Percentiles rank a stretch among this genome's conserved stretches.
Evolutionary conservation across 2,329 filamentous ascomycete genomes (phyloP).

Genomic region (Ceratocystis destructans): DNA sequence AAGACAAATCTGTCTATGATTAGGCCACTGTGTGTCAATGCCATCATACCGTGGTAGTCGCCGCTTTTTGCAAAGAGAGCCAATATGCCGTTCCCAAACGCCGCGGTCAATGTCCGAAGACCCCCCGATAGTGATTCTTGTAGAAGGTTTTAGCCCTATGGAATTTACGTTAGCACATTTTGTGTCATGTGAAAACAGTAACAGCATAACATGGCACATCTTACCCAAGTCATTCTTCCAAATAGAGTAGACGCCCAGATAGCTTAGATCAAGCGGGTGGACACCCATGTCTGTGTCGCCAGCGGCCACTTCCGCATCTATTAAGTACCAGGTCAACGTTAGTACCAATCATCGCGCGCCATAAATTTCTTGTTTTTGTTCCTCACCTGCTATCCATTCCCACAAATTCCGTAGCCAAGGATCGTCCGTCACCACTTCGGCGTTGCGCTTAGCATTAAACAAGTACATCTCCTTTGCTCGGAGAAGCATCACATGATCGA

Average conservation of each 20-base stretch:
- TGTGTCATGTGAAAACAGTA: background rate
- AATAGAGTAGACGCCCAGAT: constrained; percentile 57
- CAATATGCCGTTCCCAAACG: constrained; percentile 49
- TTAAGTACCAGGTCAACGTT: constrained; percentile 8
- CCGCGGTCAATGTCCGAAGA: constrained; percentile 32
- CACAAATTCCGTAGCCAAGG: constrained; percentile 66
- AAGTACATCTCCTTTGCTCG: constrained; percentile 49
- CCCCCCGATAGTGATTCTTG: constrained; percentile 35
- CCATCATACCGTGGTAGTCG: constrained; percentile 51
- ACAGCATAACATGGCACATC: background rate
- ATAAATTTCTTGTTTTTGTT: background rate
- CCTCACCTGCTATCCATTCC: constrained; percentile 56
- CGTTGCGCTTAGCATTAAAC: constrained; percentile 52
- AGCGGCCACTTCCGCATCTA: constrained; percentile 50
- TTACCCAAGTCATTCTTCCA: constrained; percentile 57
- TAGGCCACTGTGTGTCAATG: constrained; percentile 47
- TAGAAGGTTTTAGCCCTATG: constrained; percentile 35
- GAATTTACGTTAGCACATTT: background rate
- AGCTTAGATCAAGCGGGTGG: constrained; percentile 56
- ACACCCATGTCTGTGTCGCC: constrained; percentile 57
- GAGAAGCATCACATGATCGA: constrained; percentile 46
- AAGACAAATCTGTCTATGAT: constrained; percentile 61
- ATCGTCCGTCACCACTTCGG: constrained; percentile 53
- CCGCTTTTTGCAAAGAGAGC: constrained; percentile 48
- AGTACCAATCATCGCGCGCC: background rate